Evolutionary conservation across 2,329 filamentous ascomycete species (phyloP), one percentile per base, ranked within the genome.

Genomic region (Rutstroemia sp.): DNA sequence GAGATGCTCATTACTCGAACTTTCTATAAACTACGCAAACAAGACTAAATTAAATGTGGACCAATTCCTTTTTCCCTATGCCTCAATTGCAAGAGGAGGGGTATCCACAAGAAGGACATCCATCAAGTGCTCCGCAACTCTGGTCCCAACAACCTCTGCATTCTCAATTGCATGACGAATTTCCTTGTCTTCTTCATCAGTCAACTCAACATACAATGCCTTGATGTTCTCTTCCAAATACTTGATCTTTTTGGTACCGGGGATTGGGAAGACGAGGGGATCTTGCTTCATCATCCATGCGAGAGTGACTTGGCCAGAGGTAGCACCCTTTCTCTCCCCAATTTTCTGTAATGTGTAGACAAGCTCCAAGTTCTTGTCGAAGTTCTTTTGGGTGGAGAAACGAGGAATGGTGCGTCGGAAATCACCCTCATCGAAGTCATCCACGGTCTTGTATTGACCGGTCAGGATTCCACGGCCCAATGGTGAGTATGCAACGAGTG

Each of bases 241-340:
- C 59, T 71, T 70, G 37, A 74, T 66, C 53, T 66, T 74, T 65
- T 73, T 77, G 0, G 76, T 79, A 4, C 76, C 77, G 0, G 74
- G 79, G 49, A 79, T 86, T 0, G 83, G 79, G 62, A 82, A 77
- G 54, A 86, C 72, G 61, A 83, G 78, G 2, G 77, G 73, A 0
- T 79, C 79, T 62, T 86, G 81, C 5, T 76, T 76, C 60, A 83
- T 64, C 59, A 87, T 63, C 82, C 83, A 87, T 0, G 83, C 82
- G 38, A 87, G 71, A 3, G 80, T 78, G 27, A 88, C 65, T 65
- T 88, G 78, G 1, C 74, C 75, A 0, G 80, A 63, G 0, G 82
- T 83, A 45, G 72, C 74, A 16, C 64, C 75, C 69, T 86, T 85
- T 55, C 68, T 71, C 46, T 74, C 70, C 0, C 79, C 80, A 8